Evolutionary conservation across 2,329 filamentous ascomycete species (phyloP).

Genomic region (Monosporascus sp.): DNA sequence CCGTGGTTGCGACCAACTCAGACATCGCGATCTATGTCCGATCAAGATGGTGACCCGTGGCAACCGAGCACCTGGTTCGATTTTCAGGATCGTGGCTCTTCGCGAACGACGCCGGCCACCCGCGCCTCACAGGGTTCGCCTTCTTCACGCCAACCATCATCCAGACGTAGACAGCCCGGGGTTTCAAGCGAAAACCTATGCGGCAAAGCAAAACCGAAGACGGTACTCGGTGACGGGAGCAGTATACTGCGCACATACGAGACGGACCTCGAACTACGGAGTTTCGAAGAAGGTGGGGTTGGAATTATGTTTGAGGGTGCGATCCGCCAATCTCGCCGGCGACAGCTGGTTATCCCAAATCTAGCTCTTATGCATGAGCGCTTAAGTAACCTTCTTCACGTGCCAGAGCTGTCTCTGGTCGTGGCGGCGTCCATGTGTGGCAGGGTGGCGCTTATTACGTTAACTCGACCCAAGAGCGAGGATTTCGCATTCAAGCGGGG

Average conservation of each 20-base stretch:
- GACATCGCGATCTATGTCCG: constrained; percentile 8
- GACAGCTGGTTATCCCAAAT: constrained; percentile 26
- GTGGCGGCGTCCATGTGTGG: constrained; percentile 64
- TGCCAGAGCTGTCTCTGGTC: constrained; percentile 67
- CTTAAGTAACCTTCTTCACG: constrained; percentile 57
- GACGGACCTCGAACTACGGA: constrained; percentile 43
- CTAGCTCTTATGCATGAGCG: constrained; percentile 35
- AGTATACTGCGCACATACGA: constrained; percentile 44
- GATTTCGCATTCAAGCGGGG: constrained; percentile 31
- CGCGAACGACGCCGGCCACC: not conserved
- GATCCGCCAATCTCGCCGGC: constrained; percentile 16
- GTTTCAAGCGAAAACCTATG: not conserved
- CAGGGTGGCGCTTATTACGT: constrained; percentile 55
- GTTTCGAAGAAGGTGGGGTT: constrained; percentile 18
- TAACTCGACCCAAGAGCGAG: constrained; percentile 43
- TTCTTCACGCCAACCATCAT: not conserved
- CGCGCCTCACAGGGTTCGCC: not conserved
- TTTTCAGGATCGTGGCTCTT: not conserved
- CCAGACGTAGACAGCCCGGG: not conserved
- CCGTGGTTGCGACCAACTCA: constrained; percentile 18
- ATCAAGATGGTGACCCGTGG: constrained; percentile 7
- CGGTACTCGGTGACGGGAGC: constrained; percentile 11
- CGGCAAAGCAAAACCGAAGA: not conserved
- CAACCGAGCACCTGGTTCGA: not conserved
- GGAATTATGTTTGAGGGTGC: constrained; percentile 29